Base-by-base conservation (phyloP, 257 asterid species). In the Datura wrightii region DNA sequence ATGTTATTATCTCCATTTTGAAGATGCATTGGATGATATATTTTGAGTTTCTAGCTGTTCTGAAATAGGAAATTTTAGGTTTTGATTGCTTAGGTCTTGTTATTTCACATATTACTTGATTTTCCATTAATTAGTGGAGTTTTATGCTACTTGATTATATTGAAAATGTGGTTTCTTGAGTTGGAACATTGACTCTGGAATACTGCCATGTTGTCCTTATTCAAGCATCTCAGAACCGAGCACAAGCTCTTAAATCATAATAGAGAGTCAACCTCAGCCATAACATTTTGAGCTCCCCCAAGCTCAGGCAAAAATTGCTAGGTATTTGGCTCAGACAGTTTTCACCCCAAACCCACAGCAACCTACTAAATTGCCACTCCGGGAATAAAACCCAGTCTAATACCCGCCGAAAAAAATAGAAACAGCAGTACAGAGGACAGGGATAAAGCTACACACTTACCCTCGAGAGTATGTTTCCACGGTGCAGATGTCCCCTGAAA, bases 381-480 rank as follows among this genome's bases (percentile, higher is more conserved):
- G 1, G 13, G 34, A 78, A 15, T 56, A 66, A 52, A 52, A 53
- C 36, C 42, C 60, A 76, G 34, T 78, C 16, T 16, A 52, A 14
- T 14, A 78, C n/a, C 78, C 31, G 65, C 15, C 0, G 7, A 78
- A 52, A 31, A 78, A 63, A 34, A 52, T 34, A 52, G 60, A 8
- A 31, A 52, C 16, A 78, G 5, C 65, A 31, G 1, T 24, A 6
- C 65, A 52, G 82, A 76, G 24, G 84, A 36, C 52, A 46, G 37
- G 79, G 63, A 85, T 69, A 37, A 82, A 18, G 39, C 56, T 41
- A 24, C 9, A 8, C 19, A 46, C 89, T 84, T 63, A 96, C 99
- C 99, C 92, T 96, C 99, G 72, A 94, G 79, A 31, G 96, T 94
- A 89, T 96, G 99, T 87, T 89, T 93, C 98, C 98, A 96, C 19